Percentiles rank a stretch among this genome's conserved stretches.
Conservation (phyloP, 75 land plant species). For the Cryptomeria japonica region DNA sequence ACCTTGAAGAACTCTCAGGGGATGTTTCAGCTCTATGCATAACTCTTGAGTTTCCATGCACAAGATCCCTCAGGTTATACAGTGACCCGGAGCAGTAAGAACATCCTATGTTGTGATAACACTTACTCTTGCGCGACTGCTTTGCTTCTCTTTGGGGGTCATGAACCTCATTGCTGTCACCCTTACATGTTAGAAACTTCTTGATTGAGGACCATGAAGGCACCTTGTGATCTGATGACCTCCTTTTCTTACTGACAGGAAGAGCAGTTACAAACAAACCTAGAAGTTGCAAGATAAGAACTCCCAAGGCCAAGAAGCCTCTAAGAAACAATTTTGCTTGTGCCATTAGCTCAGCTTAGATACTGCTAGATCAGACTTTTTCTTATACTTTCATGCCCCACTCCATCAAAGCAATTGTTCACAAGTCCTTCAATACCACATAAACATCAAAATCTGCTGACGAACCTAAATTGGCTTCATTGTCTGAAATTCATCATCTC, state of each 20-base stretch:
- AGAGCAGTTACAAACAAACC: slow-evolving; percentile 3
- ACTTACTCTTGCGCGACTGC: background rate
- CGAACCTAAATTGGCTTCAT: background rate
- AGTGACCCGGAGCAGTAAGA: slow-evolving; percentile 49
- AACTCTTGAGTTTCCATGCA: slow-evolving; percentile 30
- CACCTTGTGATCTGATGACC: slow-evolving; percentile 1
- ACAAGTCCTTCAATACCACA: background rate
- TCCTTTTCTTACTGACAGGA: slow-evolving; percentile 10
- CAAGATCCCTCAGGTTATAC: slow-evolving; percentile 28
- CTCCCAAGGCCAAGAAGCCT: slow-evolving; percentile 12
- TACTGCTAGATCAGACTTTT: background rate
- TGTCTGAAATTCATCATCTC: background rate
- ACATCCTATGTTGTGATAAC: slow-evolving; percentile 24
- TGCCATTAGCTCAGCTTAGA: slow-evolving; percentile 5
- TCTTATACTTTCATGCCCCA: background rate
- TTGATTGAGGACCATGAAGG: slow-evolving; percentile 14
- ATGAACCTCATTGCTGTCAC: slow-evolving; percentile 7
- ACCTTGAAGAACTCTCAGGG: slow-evolving; percentile 14
- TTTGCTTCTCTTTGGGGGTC: slow-evolving; percentile 11
- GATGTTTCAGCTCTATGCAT: slow-evolving; percentile 43
- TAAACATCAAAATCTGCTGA: background rate
- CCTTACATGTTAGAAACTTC: slow-evolving; percentile 9
- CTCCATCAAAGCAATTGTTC: background rate
- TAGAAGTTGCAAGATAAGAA: slow-evolving; percentile 10
- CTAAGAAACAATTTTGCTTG: background rate